Evolutionary conservation across 1,139 yeast species (phyloP), one percentile per base, ranked within the genome.

Genomic region (Pichiaceae sp.): DNA sequence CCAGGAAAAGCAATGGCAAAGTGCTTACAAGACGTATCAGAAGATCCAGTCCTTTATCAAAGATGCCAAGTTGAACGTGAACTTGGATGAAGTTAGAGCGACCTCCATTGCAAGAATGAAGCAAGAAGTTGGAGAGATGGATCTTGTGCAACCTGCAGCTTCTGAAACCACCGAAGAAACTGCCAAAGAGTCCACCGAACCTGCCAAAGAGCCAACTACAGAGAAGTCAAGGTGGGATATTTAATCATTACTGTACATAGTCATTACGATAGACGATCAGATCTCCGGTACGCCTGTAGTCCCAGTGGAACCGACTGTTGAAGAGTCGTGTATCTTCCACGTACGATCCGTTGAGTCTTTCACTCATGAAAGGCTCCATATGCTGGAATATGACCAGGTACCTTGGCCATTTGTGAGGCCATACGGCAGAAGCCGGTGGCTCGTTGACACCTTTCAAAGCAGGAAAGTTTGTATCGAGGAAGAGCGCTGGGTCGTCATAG

Each of bases 291-390:
- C 98, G 66, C 42, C 97, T 67, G 33, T 62, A 52, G 54, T 93
- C 98, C 83, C 96, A 95, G 57, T 89, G 97, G 54, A 78, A 74
- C 40, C 75, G 72, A 31, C 87, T 73, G 49, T 91, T 91, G 66
- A 85, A 89, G 41, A 83, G 68, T 27, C 89, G 63, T 7, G 59
- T 55, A 32, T 68, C 60, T 42, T 69, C 72, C 2, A 45, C 40
- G 52, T 83, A 84, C 1, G 70, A 57, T 5, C 36, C 35, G 16
- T 28, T 21, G n/a, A 48, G 29, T 35, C 62, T 62, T 2, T 57
- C 54, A 3, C 54, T 53, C 57, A 82, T 62, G 25, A 56, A 40
- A 0, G 62, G 64, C 33, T 72, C 72, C 46, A 83, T 54, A 7
- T 76, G 77, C 47, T 81, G 81, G 53, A 86, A 93, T 8, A 85